Evolutionary conservation across 495 filamentous ascomycete genomes (phyloP).

Genomic region (Hyphodiscus hymeniophilus): DNA sequence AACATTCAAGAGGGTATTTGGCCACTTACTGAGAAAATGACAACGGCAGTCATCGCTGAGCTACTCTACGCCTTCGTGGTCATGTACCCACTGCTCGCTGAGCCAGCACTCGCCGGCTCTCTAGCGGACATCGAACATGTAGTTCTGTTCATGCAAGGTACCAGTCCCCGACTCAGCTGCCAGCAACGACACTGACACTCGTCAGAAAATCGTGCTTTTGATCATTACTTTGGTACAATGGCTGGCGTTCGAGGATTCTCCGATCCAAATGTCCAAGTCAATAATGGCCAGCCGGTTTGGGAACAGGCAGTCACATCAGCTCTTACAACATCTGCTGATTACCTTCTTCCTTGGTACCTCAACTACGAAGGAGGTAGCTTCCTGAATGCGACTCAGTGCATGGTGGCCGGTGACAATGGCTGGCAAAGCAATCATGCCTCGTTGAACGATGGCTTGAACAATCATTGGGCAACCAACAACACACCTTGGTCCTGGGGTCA

Average conservation of each 20-base stretch:
- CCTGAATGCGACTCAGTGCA: conserved; percentile 45
- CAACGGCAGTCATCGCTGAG: conserved; percentile 16
- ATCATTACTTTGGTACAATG: conserved; percentile 48
- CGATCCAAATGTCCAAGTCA: conserved; percentile 49
- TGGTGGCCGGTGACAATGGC: conserved; percentile 41
- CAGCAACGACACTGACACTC: background rate
- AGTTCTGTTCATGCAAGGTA: conserved; percentile 52
- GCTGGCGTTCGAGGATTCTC: conserved; percentile 47
- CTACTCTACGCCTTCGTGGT: conserved; percentile 13
- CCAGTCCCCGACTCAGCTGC: background rate
- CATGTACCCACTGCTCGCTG: conserved; percentile 18
- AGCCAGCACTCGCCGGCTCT: conserved; percentile 29
- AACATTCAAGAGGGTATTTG: background rate
- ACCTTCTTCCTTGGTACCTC: conserved; percentile 45
- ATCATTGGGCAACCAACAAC: conserved; percentile 44
- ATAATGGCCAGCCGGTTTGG: conserved; percentile 35
- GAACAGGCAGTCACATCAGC: conserved; percentile 34
- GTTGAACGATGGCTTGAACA: conserved; percentile 40
- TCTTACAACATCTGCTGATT: conserved; percentile 21
- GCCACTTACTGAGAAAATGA: background rate
- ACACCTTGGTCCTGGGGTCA: conserved; percentile 48
- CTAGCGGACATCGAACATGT: conserved; percentile 48
- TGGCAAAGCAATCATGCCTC: conserved; percentile 44
- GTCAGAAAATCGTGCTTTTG: conserved; percentile 23
- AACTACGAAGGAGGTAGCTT: conserved; percentile 40